Evolutionary conservation across 768 basidiomycete genomes (phyloP).

Genomic region (Lentinula sp.): DNA sequence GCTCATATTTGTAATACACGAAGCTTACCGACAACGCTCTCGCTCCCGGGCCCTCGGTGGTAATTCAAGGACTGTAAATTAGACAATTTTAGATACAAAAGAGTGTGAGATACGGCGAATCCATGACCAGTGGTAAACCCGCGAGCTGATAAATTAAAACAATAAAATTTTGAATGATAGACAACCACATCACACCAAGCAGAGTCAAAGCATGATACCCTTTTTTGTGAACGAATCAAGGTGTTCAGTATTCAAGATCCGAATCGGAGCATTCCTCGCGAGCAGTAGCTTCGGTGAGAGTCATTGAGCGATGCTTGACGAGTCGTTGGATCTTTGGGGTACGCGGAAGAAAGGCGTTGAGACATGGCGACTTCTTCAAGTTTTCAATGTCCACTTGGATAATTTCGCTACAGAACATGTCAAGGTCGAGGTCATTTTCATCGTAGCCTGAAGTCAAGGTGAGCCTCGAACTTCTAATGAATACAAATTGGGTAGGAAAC

Average conservation of each 20-base stretch:
- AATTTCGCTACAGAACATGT: constrained; percentile 32
- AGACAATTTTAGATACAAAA: not conserved
- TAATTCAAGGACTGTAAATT: not conserved
- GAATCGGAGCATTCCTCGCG: not conserved
- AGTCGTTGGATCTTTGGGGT: not conserved
- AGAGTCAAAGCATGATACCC: not conserved
- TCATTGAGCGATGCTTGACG: constrained; percentile 6
- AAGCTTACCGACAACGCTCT: too few relatives aligned
- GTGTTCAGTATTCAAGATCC: not conserved
- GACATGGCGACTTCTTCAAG: constrained; percentile 23
- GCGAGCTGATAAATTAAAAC: not conserved
- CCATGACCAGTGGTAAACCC: not conserved
- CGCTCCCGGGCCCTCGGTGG: too few relatives aligned
- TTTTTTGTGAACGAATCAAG: not conserved
- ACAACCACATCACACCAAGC: not conserved
- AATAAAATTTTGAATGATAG: not conserved
- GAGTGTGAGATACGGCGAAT: not conserved
- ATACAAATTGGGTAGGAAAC: not conserved
- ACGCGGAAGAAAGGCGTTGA: constrained; percentile 19
- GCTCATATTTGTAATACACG: too few relatives aligned
- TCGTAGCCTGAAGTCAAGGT: constrained; percentile 1
- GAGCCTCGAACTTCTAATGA: not conserved
- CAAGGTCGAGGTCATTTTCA: constrained; percentile 38
- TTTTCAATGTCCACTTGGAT: constrained; percentile 30
- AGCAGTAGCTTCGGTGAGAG: constrained; percentile 4